A percentile compares a stretch with the other conserved stretches of the same genome.
These are phyloP conservation scores for Aspergillus fijiensis DNA, from an alignment of 2,329 filamentous ascomycete species.

Conservation along the genomic window DNA sequence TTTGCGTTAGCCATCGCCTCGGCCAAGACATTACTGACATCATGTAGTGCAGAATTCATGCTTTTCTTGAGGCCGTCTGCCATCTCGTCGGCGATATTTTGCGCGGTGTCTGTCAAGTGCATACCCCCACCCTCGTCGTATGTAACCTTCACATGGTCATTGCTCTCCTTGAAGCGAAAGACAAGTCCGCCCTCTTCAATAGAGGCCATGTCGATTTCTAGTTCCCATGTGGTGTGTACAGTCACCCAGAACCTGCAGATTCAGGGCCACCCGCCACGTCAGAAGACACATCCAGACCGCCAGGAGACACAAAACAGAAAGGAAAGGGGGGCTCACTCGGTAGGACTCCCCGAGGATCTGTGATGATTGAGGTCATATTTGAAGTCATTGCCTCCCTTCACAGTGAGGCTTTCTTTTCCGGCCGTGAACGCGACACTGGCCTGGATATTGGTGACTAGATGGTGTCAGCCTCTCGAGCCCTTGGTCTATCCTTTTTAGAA, in stretches of 20 bases:
- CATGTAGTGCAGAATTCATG: not conserved
- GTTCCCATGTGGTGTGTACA: not conserved
- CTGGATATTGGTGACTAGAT: no score
- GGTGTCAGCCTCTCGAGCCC: no score
- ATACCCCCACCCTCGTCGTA: not conserved
- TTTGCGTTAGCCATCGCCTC: not conserved
- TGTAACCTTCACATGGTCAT: not conserved
- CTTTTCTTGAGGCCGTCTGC: not conserved
- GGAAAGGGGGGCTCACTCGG: no score
- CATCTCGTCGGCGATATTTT: not conserved
- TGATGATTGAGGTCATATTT: no score
- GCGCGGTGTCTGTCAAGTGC: not conserved
- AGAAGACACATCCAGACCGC: no score
- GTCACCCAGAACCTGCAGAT: not conserved
- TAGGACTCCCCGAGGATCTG: no score
- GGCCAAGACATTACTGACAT: not conserved
- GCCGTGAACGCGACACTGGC: no score
- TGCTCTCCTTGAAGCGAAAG: not conserved
- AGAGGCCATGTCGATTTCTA: not conserved
- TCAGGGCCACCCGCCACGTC: no score
- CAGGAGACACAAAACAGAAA: no score
- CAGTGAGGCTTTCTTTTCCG: no score
- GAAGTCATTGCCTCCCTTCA: no score
- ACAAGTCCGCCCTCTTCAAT: not conserved
- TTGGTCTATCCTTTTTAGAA: no score